phyloP scores from a whole-genome alignment of 1,139 yeast genomes.

The Chernovozyma aurita region DNA sequence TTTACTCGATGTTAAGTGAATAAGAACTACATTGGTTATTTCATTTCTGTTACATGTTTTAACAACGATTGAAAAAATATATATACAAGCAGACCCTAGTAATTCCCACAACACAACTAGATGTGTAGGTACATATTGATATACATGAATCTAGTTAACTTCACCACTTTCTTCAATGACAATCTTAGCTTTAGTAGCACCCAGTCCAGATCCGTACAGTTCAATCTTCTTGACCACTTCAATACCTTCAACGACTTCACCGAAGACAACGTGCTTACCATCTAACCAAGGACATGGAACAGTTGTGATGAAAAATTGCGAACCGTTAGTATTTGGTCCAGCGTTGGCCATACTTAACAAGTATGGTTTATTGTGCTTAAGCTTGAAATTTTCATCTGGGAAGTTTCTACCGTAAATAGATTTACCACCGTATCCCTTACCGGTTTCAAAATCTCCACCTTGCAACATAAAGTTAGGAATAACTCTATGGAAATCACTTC shows the following conservation, averaged over 20 bases:
- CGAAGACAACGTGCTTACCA: conserved; percentile 40
- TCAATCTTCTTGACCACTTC: conserved; percentile 38
- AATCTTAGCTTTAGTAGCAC: conserved; percentile 23
- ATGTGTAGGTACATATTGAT: too few relatives aligned
- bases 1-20: too few relatives aligned
- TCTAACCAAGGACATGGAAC: conserved; percentile 43
- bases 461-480: conserved; percentile 42
- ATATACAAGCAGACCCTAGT: too few relatives aligned
- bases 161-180: conserved; percentile 41
- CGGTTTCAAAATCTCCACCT: conserved; percentile 41
- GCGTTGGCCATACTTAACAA: conserved; percentile 42
- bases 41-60: too few relatives aligned
- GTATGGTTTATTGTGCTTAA: conserved; percentile 33
- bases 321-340: conserved; percentile 41
- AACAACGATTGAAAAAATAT: too few relatives aligned
- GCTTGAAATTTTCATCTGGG: conserved; percentile 34
- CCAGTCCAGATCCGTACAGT: conserved; percentile 26
- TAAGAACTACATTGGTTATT: too few relatives aligned
- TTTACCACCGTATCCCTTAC: conserved; percentile 38
- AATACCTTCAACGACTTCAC: conserved; percentile 37
- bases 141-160: too few relatives aligned
- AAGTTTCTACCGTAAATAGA: conserved; percentile 37
- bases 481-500: conserved; percentile 53
- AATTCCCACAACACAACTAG: too few relatives aligned
- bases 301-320: conserved; percentile 41